phyloP scores from a whole-genome alignment of 441 rosid species.

The Populus hybrid region DNA sequence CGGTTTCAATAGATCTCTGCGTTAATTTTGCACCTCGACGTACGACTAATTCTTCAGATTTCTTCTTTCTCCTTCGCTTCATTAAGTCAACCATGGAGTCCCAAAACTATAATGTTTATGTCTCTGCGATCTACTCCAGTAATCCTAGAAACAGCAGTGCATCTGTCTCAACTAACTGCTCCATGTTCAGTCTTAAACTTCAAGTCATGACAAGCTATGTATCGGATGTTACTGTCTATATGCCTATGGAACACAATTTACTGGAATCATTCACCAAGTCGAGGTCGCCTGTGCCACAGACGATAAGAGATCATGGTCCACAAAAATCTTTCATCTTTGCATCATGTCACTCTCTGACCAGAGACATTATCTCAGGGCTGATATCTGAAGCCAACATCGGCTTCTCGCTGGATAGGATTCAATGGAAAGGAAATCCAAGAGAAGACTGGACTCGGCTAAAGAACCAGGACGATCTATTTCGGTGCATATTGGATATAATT shows the following conservation, averaged over 20 bases:
- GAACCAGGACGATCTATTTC: neutral
- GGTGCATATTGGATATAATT: neutral
- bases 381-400: neutral
- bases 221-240: neutral
- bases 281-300: neutral
- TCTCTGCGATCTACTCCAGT: neutral
- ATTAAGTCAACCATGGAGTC: neutral
- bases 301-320: neutral
- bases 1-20: neutral
- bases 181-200: neutral
- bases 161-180: neutral
- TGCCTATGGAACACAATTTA: neutral
- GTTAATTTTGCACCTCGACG: neutral
- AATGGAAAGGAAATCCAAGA: neutral
- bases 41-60: neutral
- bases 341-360: neutral
- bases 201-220: neutral
- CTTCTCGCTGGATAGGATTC: neutral
- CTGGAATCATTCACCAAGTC: neutral
- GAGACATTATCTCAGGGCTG: neutral
- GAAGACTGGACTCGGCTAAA: neutral
- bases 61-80: neutral
- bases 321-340: neutral
- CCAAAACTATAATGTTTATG: neutral
- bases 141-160: neutral